Evolutionary conservation across 495 filamentous ascomycete species (phyloP).

Genomic region (Elaphomyces granulatus): DNA sequence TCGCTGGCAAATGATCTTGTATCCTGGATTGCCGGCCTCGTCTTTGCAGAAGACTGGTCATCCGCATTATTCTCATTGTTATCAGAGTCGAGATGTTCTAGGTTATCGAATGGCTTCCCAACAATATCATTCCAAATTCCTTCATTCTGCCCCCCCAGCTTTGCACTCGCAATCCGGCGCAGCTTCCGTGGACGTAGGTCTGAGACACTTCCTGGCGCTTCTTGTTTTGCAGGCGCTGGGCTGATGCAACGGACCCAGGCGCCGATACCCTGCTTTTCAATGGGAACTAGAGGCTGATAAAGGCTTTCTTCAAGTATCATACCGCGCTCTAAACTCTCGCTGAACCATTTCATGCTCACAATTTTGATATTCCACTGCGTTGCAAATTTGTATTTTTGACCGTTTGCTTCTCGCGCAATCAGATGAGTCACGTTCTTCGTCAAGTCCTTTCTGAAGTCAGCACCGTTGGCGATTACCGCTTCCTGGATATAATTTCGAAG

Average conservation of each 20-base stretch:
- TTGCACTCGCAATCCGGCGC: constrained; percentile 64
- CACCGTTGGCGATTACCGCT: constrained; percentile 52
- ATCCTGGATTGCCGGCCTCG: constrained; percentile 19
- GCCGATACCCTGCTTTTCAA: constrained; percentile 55
- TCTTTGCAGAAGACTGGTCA: constrained; percentile 11
- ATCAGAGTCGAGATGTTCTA: constrained; percentile 15
- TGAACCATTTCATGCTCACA: constrained; percentile 72
- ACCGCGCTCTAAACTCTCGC: constrained; percentile 74
- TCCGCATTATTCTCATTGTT: constrained; percentile 22
- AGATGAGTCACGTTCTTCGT: constrained; percentile 73
- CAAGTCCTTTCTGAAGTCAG: constrained; percentile 69
- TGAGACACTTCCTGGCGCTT: constrained; percentile 10
- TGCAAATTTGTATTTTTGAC: constrained; percentile 81
- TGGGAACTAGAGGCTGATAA: constrained; percentile 60
- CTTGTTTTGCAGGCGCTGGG: constrained; percentile 17
- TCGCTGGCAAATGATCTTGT: constrained; percentile 31
- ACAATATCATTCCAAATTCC: constrained; percentile 83
- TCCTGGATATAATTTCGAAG: constrained; percentile 55
- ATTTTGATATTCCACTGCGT: constrained; percentile 62
- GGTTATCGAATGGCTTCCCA: constrained; percentile 30
- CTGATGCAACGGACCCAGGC: constrained; percentile 50
- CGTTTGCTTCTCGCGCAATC: constrained; percentile 60
- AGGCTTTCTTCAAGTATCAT: constrained; percentile 77
- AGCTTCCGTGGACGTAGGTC: constrained; percentile 45
- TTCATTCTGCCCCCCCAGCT: constrained; percentile 62